Base-by-base conservation (phyloP, 345 rosid species). In the Toxicodendron radicans region DNA sequence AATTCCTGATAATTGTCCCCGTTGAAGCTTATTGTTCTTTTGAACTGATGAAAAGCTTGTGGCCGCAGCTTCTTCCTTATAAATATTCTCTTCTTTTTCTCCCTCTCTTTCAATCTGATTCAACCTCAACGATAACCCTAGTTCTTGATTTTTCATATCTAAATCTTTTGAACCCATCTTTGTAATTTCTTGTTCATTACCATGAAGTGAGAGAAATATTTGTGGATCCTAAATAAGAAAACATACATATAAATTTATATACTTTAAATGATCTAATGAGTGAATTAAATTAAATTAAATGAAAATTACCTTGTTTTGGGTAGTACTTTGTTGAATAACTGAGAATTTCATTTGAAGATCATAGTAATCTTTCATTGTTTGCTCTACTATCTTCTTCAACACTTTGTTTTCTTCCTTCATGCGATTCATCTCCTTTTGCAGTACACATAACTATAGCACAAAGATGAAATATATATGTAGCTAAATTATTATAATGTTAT, bases 371-470 rank as follows among this genome's bases (percentile, higher is more conserved):
- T 88, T 84, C 86, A 82, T 80, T n/a, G 89, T 27, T 70, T 85
- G 83, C 71, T 90, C 95, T 51, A 88, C 86, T 41, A 76, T 82
- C 67, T 73, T 80, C 75, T 85, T 88, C 79, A 90, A 76, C 70
- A 72, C 72, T 56, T 81, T 30, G 74, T 90, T 90, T 75, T 90
- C 92, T 78, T 88, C 92, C 59, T 84, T 88, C 83, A 88, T 84
- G 8, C 84, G 77, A 48, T 66, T 79, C 84, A 90, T 88, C 82
- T 90, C 88, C 83, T 38, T 75, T 27, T 83, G 83, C 54, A 90
- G 58, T 71, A 59, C 84, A 57, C 70, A 76, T 71, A 90, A 51
- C 92, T 87, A 73, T 30, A 54, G 3, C 16, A 51, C 18, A 51
- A 10, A 48, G 12, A 48, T 6, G 43, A 38, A 38, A 35, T 4